Evolutionary conservation across 2,329 filamentous ascomycete genomes (phyloP), one percentile per base, ranked within the genome.

Genomic region (Aspergillus sp.): DNA sequence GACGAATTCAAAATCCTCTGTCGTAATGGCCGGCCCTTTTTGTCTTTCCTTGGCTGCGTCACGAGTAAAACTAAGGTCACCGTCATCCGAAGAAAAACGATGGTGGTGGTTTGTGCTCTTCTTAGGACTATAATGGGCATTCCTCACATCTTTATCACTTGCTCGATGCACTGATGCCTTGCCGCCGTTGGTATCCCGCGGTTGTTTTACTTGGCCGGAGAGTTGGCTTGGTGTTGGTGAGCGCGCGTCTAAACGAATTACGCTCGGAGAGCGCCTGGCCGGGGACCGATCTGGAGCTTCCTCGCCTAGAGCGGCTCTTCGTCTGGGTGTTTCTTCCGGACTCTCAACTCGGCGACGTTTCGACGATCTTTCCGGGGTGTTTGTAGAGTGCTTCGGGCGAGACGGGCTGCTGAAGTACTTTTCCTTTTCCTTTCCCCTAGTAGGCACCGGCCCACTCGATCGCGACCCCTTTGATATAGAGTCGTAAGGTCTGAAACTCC

Each of bases 401-500:
- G 57, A 55, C 40, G 58, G 52, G 6, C 39, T 65, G 8, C 17
- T 52, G 17, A 44, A 39, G 41, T 40, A 39, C 12, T n/a, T 49
- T 24, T 15, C 27, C 9, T 9, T 39, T 47, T 53, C 11, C 55
- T 61, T 65, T 22, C 67, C 65, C 34, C 58, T 62, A 9, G 67
- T 69, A 40, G 67, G 70, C 40, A 73, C 66, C n/a, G 73, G 68
- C 6, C 71, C 71, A 54, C 72, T 75, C 24, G 69, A 64, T 51
- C 68, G 68, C 15, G 62, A 50, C 44, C 67, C 66, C 3, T 48
- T 46, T 13, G 68, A 66, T 37, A 74, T 58, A 24, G 56, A 64
- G 47, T 74, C 61, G 2, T 61, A 37, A 6, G 70, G 70, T 39
- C 59, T 67, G 41, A 67, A 64, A 7, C 62, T 9, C 27, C 27